These are phyloP conservation scores for Stellera chamaejasme DNA, from an alignment of 345 rosid genomes.

Conservation along the genomic window DNA sequence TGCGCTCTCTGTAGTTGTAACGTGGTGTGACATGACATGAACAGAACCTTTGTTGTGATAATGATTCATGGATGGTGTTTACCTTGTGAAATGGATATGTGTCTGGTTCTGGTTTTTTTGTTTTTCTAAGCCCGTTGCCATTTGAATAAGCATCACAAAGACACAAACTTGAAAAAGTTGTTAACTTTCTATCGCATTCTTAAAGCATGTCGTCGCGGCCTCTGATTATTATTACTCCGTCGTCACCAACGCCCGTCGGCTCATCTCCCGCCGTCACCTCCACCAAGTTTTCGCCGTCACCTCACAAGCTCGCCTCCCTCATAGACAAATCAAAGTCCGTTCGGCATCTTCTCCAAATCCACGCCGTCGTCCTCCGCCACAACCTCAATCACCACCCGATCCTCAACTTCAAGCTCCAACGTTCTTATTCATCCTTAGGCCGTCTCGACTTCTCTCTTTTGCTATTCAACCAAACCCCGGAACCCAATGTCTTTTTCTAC, in stretches of 20 bases:
- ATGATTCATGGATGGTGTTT: no score
- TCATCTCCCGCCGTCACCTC: conserved; percentile 12
- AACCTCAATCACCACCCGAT: conserved; percentile 40
- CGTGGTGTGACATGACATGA: conserved; percentile 9
- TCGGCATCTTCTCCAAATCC: conserved; percentile 45
- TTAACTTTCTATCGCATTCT: background rate
- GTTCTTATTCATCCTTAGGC: conserved; percentile 62
- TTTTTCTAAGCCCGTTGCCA: no score
- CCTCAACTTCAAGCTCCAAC: conserved; percentile 73
- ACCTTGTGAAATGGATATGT: no score
- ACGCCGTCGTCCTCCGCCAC: conserved; percentile 63
- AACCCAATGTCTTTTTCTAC: conserved; percentile 53
- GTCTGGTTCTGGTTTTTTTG: no score
- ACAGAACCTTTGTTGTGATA: no score
- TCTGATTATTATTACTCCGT: background rate
- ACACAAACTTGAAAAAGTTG: no score
- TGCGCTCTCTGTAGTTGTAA: background rate
- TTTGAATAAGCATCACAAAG: no score
- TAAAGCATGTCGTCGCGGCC: conserved; percentile 32
- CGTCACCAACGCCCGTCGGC: conserved; percentile 5
- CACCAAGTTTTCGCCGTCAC: conserved; percentile 19
- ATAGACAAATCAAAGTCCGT: conserved; percentile 40
- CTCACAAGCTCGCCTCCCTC: conserved; percentile 35
- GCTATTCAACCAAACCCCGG: conserved; percentile 39
- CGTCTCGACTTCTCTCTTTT: conserved; percentile 36